A percentile compares a stretch with the other conserved stretches of the same genome.
Conservation (phyloP, 768 basidiomycete genomes). For the Lentinula lateritia region DNA sequence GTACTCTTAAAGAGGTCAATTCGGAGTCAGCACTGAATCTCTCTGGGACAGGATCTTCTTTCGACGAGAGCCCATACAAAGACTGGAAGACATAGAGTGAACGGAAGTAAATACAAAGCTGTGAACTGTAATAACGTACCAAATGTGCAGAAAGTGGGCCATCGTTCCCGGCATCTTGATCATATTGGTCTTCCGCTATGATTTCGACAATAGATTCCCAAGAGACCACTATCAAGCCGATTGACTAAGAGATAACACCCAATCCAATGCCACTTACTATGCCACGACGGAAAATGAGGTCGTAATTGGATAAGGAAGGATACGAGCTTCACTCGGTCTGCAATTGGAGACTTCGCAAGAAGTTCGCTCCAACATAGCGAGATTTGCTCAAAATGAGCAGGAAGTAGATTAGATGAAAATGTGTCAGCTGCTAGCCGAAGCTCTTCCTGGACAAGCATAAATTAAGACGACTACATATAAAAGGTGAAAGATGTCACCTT, state of each 20-base stretch:
- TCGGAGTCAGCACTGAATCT: constrained; percentile 37
- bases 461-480: background rate
- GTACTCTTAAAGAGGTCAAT: constrained; percentile 39
- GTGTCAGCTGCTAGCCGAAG: constrained; percentile 53
- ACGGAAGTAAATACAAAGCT: background rate
- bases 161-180: constrained; percentile 29
- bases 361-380: constrained; percentile 65
- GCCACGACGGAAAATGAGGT: constrained; percentile 65
- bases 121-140: constrained; percentile 21
- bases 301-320: constrained; percentile 63
- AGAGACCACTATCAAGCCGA: constrained; percentile 42
- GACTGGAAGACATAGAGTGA: constrained; percentile 25
- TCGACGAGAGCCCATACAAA: constrained; percentile 36
- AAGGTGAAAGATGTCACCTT: constrained; percentile 31
- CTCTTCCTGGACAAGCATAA: constrained; percentile 50
- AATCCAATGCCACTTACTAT: constrained; percentile 32
- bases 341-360: constrained; percentile 46
- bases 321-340: constrained; percentile 52
- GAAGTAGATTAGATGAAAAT: constrained; percentile 54
- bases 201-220: constrained; percentile 60
- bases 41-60: constrained; percentile 12
- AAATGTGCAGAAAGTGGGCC: constrained; percentile 35
- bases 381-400: constrained; percentile 61
- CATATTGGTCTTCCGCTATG: constrained; percentile 50
- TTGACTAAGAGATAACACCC: background rate